Evolutionary conservation across 208 protist genomes (phyloP).

Genomic region (Tritrichomonas musculus): DNA sequence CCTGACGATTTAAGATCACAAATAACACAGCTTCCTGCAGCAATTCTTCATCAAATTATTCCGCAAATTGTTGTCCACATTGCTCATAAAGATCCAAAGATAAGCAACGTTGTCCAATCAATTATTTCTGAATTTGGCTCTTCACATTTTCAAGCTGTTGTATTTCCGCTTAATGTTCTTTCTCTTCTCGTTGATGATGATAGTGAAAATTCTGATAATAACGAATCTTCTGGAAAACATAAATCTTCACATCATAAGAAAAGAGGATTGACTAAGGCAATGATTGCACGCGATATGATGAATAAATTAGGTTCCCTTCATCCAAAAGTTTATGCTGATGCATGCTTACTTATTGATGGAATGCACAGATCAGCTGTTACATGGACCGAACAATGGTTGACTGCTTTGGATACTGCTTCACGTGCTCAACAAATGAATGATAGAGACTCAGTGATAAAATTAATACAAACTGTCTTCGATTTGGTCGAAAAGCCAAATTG

Average conservation of each 20-base stretch:
- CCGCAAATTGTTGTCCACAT: slow-evolving; percentile 30
- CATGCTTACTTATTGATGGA: not conserved
- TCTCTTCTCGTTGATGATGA: not conserved
- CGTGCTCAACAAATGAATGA: not conserved
- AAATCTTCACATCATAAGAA: too few relatives aligned
- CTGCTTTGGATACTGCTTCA: not conserved
- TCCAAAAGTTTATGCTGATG: not conserved
- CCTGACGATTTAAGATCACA: not conserved
- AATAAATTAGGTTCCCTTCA: not conserved
- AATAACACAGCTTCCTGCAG: not conserved
- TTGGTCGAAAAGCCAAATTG: not conserved
- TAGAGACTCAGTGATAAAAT: not conserved
- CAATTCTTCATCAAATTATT: not conserved
- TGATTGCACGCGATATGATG: not conserved
- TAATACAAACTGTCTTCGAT: not conserved
- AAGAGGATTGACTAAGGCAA: not conserved
- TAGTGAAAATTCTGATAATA: too few relatives aligned
- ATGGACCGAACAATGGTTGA: not conserved
- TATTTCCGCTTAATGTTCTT: not conserved
- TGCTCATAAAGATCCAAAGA: not conserved
- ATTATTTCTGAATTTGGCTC: not conserved
- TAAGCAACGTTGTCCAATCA: not conserved
- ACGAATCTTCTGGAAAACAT: too few relatives aligned
- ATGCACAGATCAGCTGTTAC: slow-evolving; percentile 12
- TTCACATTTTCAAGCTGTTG: not conserved